phyloP scores from a whole-genome alignment of 768 basidiomycete genomes.

The Glaciozyma antarctica region DNA sequence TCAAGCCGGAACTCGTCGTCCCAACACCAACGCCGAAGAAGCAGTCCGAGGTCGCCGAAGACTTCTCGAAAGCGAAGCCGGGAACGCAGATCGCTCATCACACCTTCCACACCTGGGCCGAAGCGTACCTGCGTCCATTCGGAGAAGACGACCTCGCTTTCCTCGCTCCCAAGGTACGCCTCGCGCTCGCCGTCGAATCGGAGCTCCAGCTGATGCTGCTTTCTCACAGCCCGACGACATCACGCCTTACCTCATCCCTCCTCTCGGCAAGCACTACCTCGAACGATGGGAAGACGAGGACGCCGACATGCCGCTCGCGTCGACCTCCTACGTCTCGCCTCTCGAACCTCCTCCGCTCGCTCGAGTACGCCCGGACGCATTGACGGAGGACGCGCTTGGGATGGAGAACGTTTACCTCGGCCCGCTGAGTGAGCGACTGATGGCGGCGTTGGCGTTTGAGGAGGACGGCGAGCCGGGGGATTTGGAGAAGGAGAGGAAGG shows the following conservation, averaged over 20 bases:
- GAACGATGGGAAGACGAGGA: constrained; percentile 94
- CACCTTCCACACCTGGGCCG: constrained; percentile 80
- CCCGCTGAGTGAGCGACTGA: constrained; percentile 29
- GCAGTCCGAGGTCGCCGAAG: constrained; percentile 43
- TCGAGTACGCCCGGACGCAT: constrained; percentile 57
- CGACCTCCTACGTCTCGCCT: neutral
- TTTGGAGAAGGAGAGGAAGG: constrained; percentile 45
- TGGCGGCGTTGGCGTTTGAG: constrained; percentile 32
- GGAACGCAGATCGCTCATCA: constrained; percentile 41
- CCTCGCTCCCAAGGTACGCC: constrained; percentile 63
- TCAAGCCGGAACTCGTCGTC: constrained; percentile 8
- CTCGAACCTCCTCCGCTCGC: constrained; percentile 27
- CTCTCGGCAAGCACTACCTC: constrained; percentile 75
- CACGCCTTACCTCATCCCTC: constrained; percentile 75
- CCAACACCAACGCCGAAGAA: constrained; percentile 36
- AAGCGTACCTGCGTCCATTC: constrained; percentile 78
- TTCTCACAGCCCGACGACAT: constrained; percentile 58
- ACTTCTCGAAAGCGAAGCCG: constrained; percentile 42
- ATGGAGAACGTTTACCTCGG: constrained; percentile 28
- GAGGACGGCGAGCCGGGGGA: constrained; percentile 6
- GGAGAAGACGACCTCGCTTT: constrained; percentile 95
- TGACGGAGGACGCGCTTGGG: constrained; percentile 54
- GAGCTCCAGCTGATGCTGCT: too few species aligned
- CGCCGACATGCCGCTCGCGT: constrained; percentile 16
- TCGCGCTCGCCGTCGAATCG: neutral